Evolutionary conservation across 805 yeast species (phyloP), one percentile per base, ranked within the genome.

Genomic region (Pichia exigua): DNA sequence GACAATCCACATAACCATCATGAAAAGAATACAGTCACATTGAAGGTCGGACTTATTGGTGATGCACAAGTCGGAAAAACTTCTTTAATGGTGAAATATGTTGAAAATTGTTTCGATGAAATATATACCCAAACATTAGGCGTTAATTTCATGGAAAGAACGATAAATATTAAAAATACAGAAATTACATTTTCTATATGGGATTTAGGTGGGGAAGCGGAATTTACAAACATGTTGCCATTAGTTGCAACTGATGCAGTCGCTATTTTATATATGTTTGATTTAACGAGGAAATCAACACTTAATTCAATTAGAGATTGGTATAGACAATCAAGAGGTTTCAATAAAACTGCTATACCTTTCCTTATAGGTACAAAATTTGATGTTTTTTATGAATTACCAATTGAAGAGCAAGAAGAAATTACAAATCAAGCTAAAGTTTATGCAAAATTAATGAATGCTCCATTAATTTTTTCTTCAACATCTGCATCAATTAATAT

Each of bases 61-160:
- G 98, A 92, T 67, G 95, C 96, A 2, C 95, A 89, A 62, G 90
- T 91, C 7, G 99, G 99, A 6, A 92, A 92, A 64, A 92, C 99
- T 0, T 88, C 97, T 7, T 70, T 92, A 53, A 91, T 92, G 98
- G 96, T 91, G 24, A 90, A 92, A 64, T 92, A 91, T 65, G 97
- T 92, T n/a, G 97, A 92, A 63, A 95, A 95, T 50, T 81, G 87
- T 35, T 92, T 87, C 65, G 95, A 90, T 64, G 94, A 88, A 62
- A 89, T 85, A 54, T 92, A 92, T 64, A 88, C 91, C 47, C 97
- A 90, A 67, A 92, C 99, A 0, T 72, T 89, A 48, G 99, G 99
- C 7, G 97, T 94, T 50, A 92, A 92, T 64, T 91, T 88, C 67
- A 84, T 94, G 87, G 97, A 94, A 65, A 85, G 90, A 60, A 83